Percentiles rank a stretch among this genome's conserved stretches.
Conservation (phyloP, 441 rosid species). For the Brassica balearica region DNA sequence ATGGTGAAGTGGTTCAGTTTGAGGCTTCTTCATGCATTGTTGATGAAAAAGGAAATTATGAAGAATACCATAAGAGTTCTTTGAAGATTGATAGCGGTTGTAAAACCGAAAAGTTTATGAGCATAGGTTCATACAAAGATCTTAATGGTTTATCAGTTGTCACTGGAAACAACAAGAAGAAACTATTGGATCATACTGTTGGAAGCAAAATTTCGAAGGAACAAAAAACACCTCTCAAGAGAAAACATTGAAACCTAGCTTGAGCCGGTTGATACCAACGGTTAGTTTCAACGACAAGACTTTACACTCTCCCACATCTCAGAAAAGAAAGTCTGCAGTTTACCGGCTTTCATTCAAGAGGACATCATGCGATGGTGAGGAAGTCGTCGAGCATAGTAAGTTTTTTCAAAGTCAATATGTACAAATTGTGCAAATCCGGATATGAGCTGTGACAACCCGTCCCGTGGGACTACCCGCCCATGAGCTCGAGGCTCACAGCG, state of each 20-base stretch:
- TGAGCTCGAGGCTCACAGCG: too few species aligned
- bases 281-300: constrained; percentile 73
- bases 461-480: too few species aligned
- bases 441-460: too few species aligned
- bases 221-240: constrained; percentile 57
- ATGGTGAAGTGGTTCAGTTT: constrained; percentile 77
- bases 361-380: constrained; percentile 82
- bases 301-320: constrained; percentile 52
- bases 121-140: constrained; percentile 61
- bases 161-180: constrained; percentile 63
- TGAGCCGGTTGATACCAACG: constrained; percentile 63
- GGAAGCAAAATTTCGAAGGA: constrained; percentile 65
- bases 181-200: constrained; percentile 50
- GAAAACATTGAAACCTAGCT: constrained; percentile 51
- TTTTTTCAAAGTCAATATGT: constrained; percentile 10
- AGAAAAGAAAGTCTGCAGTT: constrained; percentile 64
- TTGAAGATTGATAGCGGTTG: constrained; percentile 69
- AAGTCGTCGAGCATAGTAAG: constrained; percentile 59
- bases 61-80: constrained; percentile 73
- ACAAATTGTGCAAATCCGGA: background rate
- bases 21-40: constrained; percentile 70
- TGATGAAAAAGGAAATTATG: constrained; percentile 64
- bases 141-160: constrained; percentile 50
- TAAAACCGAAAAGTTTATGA: constrained; percentile 46
- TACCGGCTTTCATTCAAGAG: constrained; percentile 83